Evolutionary conservation across 1,284 basidiomycete genomes (phyloP).

Genomic region (Kalmanozyma brasiliensis): DNA sequence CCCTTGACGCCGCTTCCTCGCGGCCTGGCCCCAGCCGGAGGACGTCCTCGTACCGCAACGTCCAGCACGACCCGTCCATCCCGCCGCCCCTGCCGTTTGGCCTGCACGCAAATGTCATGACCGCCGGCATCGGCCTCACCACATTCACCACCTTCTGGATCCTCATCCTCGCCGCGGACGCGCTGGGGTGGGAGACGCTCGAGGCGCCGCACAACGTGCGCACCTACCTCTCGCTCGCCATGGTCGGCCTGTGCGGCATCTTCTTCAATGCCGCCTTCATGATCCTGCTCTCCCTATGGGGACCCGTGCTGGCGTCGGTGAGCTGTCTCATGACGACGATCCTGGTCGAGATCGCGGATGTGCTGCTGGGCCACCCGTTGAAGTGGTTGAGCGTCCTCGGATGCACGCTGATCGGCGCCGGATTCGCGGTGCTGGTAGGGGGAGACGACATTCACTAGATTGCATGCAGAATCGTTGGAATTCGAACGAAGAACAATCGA

Average conservation of each 20-base stretch:
- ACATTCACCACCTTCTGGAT: slow-evolving; percentile 61
- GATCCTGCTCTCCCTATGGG: slow-evolving; percentile 65
- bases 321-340: slow-evolving; percentile 65
- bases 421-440: slow-evolving; percentile 57
- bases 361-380: slow-evolving; percentile 55
- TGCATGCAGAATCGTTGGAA: no score
- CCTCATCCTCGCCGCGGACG: slow-evolving; percentile 52
- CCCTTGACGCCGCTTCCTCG: neutral
- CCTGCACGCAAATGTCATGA: slow-evolving; percentile 65
- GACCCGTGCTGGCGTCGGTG: slow-evolving; percentile 64
- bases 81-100: slow-evolving; percentile 66
- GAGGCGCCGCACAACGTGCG: slow-evolving; percentile 54
- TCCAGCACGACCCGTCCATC: slow-evolving; percentile 34
- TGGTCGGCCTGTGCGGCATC: slow-evolving; percentile 58
- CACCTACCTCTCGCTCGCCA: slow-evolving; percentile 37
- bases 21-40: slow-evolving; percentile 19
- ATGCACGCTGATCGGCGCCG: slow-evolving; percentile 57
- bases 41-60: slow-evolving; percentile 28
- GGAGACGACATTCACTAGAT: slow-evolving; percentile 36
- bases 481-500: neutral
- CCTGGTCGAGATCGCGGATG: slow-evolving; percentile 58
- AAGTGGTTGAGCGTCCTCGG: slow-evolving; percentile 58
- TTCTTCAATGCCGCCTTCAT: slow-evolving; percentile 66
- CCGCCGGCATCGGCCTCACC: slow-evolving; percentile 61
- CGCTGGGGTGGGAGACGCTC: slow-evolving; percentile 55